Percentiles rank a stretch among this genome's conserved stretches.
phyloP scores from a whole-genome alignment of 202 grass and related monocot genomes.

The Zizania palustris region DNA sequence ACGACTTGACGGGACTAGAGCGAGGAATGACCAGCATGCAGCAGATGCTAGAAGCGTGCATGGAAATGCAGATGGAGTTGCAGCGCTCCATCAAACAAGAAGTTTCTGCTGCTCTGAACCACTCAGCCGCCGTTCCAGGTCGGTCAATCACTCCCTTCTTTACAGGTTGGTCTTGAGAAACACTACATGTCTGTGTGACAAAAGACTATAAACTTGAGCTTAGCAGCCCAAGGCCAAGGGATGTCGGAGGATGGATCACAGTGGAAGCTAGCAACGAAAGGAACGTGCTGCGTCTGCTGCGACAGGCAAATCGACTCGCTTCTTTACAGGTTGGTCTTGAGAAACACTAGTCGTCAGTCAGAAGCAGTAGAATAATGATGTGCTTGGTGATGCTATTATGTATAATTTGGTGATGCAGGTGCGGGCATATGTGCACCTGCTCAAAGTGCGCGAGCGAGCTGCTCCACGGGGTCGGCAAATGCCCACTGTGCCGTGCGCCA shows the following conservation, averaged over 20 bases:
- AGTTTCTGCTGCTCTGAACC: slow-evolving; percentile 79
- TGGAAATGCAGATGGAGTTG: slow-evolving; percentile 96
- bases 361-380: neutral
- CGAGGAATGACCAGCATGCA: slow-evolving; percentile 75
- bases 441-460: slow-evolving; percentile 76
- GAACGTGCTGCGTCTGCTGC: slow-evolving; percentile 86
- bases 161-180: neutral
- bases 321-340: slow-evolving; percentile 70
- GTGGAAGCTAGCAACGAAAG: slow-evolving; percentile 82
- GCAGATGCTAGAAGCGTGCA: slow-evolving; percentile 73
- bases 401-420: too few relatives aligned
- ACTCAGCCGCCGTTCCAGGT: slow-evolving; percentile 49
- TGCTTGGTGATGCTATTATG: neutral
- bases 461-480: slow-evolving; percentile 64
- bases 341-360: neutral
- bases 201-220: neutral
- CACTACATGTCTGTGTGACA: neutral
- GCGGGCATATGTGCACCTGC: slow-evolving; percentile 96
- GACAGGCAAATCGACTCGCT: slow-evolving; percentile 86
- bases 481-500: slow-evolving; percentile 85
- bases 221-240: slow-evolving; percentile 35
- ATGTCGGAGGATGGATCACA: slow-evolving; percentile 46
- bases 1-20: slow-evolving; percentile 66
- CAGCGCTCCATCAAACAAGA: slow-evolving; percentile 82
- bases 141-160: neutral